phyloP scores from a whole-genome alignment of 2,329 filamentous ascomycete genomes.

The Aspergillus costaricaensis region DNA sequence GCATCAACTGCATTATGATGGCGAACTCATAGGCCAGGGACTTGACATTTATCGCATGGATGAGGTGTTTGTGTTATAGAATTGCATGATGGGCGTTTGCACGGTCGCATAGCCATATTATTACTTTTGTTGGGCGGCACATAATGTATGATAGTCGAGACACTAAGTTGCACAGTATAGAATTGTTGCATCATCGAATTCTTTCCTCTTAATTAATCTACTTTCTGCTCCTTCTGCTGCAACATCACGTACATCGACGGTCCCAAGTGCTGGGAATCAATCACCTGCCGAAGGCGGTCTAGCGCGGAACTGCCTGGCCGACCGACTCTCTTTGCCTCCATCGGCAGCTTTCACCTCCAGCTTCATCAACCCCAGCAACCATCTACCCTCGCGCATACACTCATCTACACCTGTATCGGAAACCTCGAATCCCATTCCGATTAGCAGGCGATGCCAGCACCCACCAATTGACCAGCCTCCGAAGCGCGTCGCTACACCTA shows the following conservation, averaged over 20 bases:
- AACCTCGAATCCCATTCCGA: background rate
- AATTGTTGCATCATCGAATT: background rate
- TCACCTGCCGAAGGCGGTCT: background rate
- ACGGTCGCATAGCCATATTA: conserved; percentile 8
- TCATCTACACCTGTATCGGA: background rate
- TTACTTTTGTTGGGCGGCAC: background rate
- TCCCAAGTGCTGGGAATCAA: background rate
- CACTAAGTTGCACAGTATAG: background rate
- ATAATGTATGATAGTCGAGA: conserved; percentile 1
- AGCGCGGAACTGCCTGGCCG: background rate
- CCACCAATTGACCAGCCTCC: background rate
- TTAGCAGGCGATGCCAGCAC: background rate
- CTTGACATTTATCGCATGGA: conserved; percentile 8
- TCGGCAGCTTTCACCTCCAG: background rate
- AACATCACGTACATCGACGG: background rate
- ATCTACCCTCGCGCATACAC: background rate
- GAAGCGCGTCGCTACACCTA: background rate
- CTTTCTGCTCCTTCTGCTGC: background rate
- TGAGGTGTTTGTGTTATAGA: conserved; percentile 7
- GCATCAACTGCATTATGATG: background rate
- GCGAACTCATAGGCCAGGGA: background rate
- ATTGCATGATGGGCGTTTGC: conserved; percentile 8
- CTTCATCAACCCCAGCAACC: background rate
- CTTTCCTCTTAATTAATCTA: no score
- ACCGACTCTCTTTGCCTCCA: background rate